Percentiles rank a stretch among this genome's conserved stretches.
These are phyloP conservation scores for Suhomyces bokatorum DNA, from an alignment of 1,139 yeast genomes.

Conservation along the genomic window DNA sequence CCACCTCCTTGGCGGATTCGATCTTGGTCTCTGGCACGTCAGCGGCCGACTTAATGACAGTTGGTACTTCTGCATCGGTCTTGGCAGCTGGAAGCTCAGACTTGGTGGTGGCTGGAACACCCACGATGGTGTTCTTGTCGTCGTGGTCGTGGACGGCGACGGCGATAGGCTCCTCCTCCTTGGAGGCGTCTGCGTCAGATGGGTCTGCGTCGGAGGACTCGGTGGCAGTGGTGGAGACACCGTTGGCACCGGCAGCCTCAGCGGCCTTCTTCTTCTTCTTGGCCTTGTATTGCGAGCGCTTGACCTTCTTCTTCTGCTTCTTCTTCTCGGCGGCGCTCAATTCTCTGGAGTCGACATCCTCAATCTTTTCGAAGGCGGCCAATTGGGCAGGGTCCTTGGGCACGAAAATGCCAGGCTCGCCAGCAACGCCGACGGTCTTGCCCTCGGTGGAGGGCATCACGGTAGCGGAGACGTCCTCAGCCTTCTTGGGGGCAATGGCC, in stretches of 20 bases:
- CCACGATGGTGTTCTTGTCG: constrained; percentile 5
- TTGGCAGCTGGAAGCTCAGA: constrained; percentile 9
- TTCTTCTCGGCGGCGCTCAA: constrained; percentile 43
- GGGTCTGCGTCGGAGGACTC: constrained; percentile 12
- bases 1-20: constrained; percentile 1
- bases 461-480: constrained; percentile 41
- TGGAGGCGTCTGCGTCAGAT: constrained; percentile 7
- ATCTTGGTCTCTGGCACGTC: not conserved
- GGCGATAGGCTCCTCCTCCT: not conserved
- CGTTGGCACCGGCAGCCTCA: constrained; percentile 16
- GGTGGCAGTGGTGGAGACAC: constrained; percentile 14
- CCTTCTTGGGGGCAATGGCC: constrained; percentile 3
- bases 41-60: constrained; percentile 18
- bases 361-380: constrained; percentile 38
- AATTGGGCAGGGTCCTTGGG: constrained; percentile 42
- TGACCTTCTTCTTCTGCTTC: constrained; percentile 50
- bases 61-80: constrained; percentile 12
- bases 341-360: constrained; percentile 41
- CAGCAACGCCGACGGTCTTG: constrained; percentile 44
- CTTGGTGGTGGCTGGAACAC: constrained; percentile 11
- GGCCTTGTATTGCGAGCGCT: constrained; percentile 48
- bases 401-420: constrained; percentile 59
- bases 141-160: constrained; percentile 1
- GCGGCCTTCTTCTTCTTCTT: constrained; percentile 35
- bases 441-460: constrained; percentile 57